A percentile compares a stretch with the other conserved stretches of the same genome.
Evolutionary conservation across 257 asterid species (phyloP).

Genomic region (Henckelia pumila): DNA sequence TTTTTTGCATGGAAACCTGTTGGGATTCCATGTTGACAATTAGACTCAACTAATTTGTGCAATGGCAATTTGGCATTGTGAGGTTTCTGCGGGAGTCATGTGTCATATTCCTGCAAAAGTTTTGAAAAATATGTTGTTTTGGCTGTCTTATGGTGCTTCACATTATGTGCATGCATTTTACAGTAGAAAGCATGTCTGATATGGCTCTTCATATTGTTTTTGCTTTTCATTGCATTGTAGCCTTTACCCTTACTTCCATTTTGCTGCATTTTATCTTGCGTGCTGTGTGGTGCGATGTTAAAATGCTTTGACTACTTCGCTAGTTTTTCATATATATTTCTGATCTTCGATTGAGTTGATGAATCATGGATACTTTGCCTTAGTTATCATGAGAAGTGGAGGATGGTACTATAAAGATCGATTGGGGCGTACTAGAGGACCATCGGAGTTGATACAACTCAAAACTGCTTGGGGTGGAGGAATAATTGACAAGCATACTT

Average conservation of each 20-base stretch:
- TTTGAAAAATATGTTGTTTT: no score
- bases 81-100: neutral
- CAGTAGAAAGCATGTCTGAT: neutral
- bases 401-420: conserved; percentile 91
- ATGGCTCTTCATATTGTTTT: neutral
- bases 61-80: no score
- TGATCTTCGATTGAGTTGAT: conserved; percentile 11
- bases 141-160: neutral
- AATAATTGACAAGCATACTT: conserved; percentile 86
- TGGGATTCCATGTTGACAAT: conserved; percentile 7
- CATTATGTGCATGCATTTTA: neutral
- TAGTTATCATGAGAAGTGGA: conserved; percentile 88
- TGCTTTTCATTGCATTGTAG: neutral
- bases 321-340: conserved; percentile 2
- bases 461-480: conserved; percentile 99
- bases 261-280: neutral
- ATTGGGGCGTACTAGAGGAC: conserved; percentile 95
- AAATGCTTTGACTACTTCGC: neutral
- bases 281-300: neutral
- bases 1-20: neutral
- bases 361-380: conserved; percentile 17
- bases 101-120: no score
- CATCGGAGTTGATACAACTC: conserved; percentile 87
- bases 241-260: neutral
- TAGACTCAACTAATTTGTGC: neutral